Evolutionary conservation across 1,284 basidiomycete genomes (phyloP).

Genomic region (Agaricales sp.): DNA sequence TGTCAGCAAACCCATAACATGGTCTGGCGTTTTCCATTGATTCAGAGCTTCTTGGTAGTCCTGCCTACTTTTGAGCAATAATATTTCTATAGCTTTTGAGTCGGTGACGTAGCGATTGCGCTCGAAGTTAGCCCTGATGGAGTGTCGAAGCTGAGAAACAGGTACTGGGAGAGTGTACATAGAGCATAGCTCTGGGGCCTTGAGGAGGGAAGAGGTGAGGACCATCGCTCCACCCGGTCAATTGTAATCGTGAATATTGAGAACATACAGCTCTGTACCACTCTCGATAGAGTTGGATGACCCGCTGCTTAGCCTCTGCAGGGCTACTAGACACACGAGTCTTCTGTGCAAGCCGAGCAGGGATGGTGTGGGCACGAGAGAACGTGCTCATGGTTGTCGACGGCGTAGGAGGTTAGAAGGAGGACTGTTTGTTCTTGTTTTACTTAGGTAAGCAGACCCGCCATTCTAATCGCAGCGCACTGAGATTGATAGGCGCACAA

Average conservation of each 20-base stretch:
- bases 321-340: slow-evolving; percentile 51
- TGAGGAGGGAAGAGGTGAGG: slow-evolving; percentile 9
- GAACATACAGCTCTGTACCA: slow-evolving; percentile 20
- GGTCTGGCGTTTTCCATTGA: slow-evolving; percentile 82
- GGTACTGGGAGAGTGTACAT: slow-evolving; percentile 83
- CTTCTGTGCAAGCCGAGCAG: slow-evolving; percentile 74
- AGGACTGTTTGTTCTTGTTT: neutral
- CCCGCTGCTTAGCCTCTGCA: slow-evolving; percentile 62
- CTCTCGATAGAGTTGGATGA: slow-evolving; percentile 78
- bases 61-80: slow-evolving; percentile 79
- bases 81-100: slow-evolving; percentile 76
- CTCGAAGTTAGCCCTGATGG: slow-evolving; percentile 86
- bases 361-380: slow-evolving; percentile 76
- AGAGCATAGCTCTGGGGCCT: slow-evolving; percentile 87
- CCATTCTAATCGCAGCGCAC: too few relatives aligned
- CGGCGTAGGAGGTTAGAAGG: neutral
- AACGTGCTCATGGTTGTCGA: slow-evolving; percentile 14
- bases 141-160: slow-evolving; percentile 72
- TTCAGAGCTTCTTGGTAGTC: slow-evolving; percentile 96
- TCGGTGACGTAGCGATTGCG: slow-evolving; percentile 79
- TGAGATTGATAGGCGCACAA: too few relatives aligned
- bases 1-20: slow-evolving; percentile 53
- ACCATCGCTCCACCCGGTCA: too few relatives aligned
- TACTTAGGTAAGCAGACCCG: too few relatives aligned
- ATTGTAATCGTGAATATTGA: too few relatives aligned